Conservation (phyloP, 371 early-diverging fungal species). For the Blakeslea trispora region DNA sequence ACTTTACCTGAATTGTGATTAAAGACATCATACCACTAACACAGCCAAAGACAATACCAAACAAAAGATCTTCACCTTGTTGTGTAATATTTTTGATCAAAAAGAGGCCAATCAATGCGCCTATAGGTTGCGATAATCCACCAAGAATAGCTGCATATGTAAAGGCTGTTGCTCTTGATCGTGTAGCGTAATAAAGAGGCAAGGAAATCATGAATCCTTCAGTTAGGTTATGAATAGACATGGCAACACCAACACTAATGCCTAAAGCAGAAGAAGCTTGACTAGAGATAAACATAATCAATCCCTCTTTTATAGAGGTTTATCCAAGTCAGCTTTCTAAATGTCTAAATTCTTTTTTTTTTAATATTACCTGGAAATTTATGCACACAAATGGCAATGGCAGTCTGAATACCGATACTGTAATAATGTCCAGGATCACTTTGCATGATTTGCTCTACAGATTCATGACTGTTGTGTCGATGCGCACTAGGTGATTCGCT, state of each 20-base stretch:
- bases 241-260: conserved; percentile 69
- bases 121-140: conserved; percentile 64
- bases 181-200: conserved; percentile 73
- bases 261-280: conserved; percentile 64
- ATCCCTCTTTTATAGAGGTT: conserved; percentile 53
- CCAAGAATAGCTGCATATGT: conserved; percentile 64
- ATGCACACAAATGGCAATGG: conserved; percentile 76
- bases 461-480: conserved; percentile 25
- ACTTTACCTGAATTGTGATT: conserved; percentile 46
- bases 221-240: conserved; percentile 80
- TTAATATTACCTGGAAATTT: conserved; percentile 67
- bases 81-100: conserved; percentile 46
- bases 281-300: conserved; percentile 73
- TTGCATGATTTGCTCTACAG: conserved; percentile 16
- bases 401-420: conserved; percentile 75
- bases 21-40: conserved; percentile 76
- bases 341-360: neutral
- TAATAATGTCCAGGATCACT: conserved; percentile 27
- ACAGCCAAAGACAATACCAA: conserved; percentile 56
- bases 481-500: conserved; percentile 8
- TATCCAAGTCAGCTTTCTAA: no score
- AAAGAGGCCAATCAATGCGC: conserved; percentile 56
- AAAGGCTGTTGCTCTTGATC: conserved; percentile 63
- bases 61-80: conserved; percentile 47
- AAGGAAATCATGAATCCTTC: conserved; percentile 80